Base-by-base conservation (phyloP, 2,329 filamentous ascomycete genomes). In the Pseudogymnoascus sp. region DNA sequence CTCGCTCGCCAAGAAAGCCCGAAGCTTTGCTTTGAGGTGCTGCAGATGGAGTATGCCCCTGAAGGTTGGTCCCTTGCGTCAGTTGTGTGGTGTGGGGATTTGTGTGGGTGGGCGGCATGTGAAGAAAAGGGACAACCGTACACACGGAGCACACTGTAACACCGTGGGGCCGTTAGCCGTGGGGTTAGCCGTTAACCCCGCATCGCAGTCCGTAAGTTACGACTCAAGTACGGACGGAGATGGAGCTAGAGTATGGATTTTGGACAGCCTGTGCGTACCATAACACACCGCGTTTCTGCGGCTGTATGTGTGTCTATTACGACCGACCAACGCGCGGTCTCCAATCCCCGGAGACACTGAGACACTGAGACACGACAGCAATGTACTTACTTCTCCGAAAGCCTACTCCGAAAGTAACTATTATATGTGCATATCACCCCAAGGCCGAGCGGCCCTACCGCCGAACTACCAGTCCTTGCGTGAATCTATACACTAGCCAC, bases 101-200 rank as follows among this genome's bases (percentile, higher is more conserved):
- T 40, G 41, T 41, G 41, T 19, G 35, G 28, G 8, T 10, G 4
- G 26, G 1, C 5, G 35, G 14, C 35, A 38, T n/a, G 35, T 63
- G 5, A 61, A 65, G 6, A 67, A 66, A 43, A 41, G 38, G 8
- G 38, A 11, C 38, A 6, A 41, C 19, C 41, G 19, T 14, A 24
- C 41, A 7, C 41, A 43, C 11, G 41, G 41, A 26, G 22, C 22
- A 46, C 12, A 14, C 26, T 46, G 14, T 19, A 46, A 46, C 41
- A 26, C 41, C 22, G 12, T 22, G 19, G 22, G 22, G 41, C 22
- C 12, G 41, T 46, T 46, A 46, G 41, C 22, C 22, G 22, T 46
- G 41, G 41, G 12, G 41, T 26, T 46, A 46, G 22, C 22, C 41
- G 41, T 46, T 24, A 26, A 46, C 41, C 41, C 41, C 41, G 41